Conservation (phyloP, 441 rosid species). For the Daphne laureola region DNA sequence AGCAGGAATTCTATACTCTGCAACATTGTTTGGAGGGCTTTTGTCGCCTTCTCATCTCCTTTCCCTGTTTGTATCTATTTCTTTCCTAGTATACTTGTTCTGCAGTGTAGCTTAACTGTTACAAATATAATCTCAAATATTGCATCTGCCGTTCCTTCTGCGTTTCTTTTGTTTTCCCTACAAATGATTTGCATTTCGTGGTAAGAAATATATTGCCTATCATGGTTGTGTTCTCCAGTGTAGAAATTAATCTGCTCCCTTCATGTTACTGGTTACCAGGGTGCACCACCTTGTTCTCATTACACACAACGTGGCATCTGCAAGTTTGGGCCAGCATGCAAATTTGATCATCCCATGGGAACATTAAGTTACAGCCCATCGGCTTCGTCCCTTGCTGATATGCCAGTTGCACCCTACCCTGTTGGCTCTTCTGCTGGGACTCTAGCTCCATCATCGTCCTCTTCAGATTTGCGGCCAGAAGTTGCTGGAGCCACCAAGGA, state of each 20-base stretch:
- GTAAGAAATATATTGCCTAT: neutral
- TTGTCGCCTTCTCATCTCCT: too few species aligned
- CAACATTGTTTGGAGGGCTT: too few species aligned
- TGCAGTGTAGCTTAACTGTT: too few species aligned
- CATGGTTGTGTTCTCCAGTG: neutral
- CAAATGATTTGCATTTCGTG: too few species aligned
- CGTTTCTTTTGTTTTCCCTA: neutral
- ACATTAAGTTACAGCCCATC: constrained; percentile 86
- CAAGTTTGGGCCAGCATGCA: constrained; percentile 86
- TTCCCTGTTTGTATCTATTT: too few species aligned
- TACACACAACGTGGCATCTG: constrained; percentile 70
- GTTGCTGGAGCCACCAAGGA: constrained; percentile 44
- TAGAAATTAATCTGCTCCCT: constrained; percentile 9
- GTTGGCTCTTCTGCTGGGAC: constrained; percentile 71
- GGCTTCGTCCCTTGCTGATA: constrained; percentile 83
- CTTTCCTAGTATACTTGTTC: too few species aligned
- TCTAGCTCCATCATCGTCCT: constrained; percentile 73
- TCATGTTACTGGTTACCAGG: constrained; percentile 32
- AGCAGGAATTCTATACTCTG: too few species aligned
- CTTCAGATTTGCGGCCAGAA: constrained; percentile 59
- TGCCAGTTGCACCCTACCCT: constrained; percentile 85
- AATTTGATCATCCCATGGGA: constrained; percentile 76
- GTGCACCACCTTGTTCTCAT: constrained; percentile 67
- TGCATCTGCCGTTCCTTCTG: too few species aligned
- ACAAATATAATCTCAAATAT: too few species aligned